phyloP scores from a whole-genome alignment of 2,329 filamentous ascomycete species.

The Microsporum ferrugineum region DNA sequence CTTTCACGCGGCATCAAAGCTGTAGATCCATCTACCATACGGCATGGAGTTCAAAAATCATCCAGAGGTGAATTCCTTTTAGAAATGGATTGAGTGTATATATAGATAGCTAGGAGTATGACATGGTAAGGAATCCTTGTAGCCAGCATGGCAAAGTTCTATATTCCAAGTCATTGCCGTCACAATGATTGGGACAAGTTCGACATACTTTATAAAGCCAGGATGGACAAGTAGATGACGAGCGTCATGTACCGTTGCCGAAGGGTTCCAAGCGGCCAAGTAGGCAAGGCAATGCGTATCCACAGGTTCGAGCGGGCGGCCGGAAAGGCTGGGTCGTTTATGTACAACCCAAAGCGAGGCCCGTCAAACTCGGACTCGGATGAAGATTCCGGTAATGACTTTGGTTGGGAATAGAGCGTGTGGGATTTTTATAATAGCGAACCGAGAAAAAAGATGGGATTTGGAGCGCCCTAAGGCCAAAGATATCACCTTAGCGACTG shows the following conservation, averaged over 20 bases:
- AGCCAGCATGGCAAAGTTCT: background rate
- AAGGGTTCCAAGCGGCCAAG: background rate
- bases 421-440: background rate
- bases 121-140: background rate
- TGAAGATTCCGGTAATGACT: background rate
- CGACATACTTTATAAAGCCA: background rate
- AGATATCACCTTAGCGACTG: no score
- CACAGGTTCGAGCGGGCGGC: no score
- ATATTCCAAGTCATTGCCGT: background rate
- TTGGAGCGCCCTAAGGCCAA: background rate
- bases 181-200: background rate
- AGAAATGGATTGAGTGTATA: background rate
- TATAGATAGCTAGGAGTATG: background rate
- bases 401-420: background rate
- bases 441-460: background rate
- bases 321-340: no score
- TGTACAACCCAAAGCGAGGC: no score
- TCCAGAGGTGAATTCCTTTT: background rate
- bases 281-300: background rate
- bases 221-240: background rate
- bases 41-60: background rate
- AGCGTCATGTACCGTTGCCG: constrained; percentile 1
- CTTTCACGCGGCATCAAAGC: background rate
- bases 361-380: background rate
- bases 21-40: background rate